Evolutionary conservation across 176 grass and related monocot species (phyloP), one percentile per base, ranked within the genome.

Genomic region (Themeda triandra): DNA sequence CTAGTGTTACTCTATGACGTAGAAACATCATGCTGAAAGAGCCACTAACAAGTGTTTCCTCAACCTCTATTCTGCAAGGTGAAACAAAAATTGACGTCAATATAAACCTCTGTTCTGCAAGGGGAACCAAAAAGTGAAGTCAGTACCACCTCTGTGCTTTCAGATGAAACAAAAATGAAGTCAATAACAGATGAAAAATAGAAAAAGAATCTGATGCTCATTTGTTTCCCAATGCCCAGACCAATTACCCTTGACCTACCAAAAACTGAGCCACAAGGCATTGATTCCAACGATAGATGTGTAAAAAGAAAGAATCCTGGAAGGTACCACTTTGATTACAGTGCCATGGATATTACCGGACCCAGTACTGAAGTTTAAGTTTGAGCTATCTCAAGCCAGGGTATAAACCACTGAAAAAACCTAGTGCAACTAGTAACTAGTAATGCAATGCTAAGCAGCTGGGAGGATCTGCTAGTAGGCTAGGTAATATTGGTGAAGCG

Each of bases 1-100:
- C 80, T 75, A 95, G 85, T 39, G 96, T 93, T 48, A 98, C 75
- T 87, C 96, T 93, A 77, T 98, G 96, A 28, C 83, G 89, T 78
- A 98, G 88, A 93, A 98, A 98, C 35, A 93, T 90, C 96, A 98
- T 95, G 81, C 91, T 95, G 83, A 98, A 98, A 42, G 93, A 92
- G 56, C 96, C 96, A 74, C 71, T 95, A 69, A 98, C 93, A 71
- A 93, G 89, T 31, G 89, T 88, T 86, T 98, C 96, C 59, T 98
- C 91, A 76, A 98, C 69, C 78, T 95, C 96, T 90, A 98, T 83
- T 85, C 96, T 98, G 92, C 65, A 83, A 87, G 37, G 69, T 3
- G 13, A 45, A 66, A 75, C 31, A 36, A 80, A 84, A 82, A 15
- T 51, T 53, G 39, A 56, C 63, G 29, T 79, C 30, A 56, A 51